phyloP scores from a whole-genome alignment of 805 yeast genomes.

The Zygosaccharomyces bisporus region DNA sequence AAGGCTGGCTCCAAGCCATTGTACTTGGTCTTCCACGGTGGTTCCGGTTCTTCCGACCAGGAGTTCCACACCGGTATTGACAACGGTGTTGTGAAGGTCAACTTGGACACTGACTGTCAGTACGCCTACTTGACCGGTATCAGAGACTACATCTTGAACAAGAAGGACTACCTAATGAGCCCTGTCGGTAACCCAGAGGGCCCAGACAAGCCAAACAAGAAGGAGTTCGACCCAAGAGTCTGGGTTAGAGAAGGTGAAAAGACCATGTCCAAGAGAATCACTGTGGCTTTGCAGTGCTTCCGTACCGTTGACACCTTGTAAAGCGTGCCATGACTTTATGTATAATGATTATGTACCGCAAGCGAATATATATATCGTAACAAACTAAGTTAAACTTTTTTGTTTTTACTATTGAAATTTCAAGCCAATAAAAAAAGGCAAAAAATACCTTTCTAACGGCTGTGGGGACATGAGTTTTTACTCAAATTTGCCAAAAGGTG shows the following conservation, averaged over 20 bases:
- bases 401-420: too few species aligned
- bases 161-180: conserved; percentile 87
- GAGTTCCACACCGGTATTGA: conserved; percentile 90
- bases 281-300: conserved; percentile 82
- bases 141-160: conserved; percentile 92
- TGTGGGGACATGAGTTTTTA: conserved; percentile 32
- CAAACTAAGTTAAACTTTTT: conserved; percentile 4
- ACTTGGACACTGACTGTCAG: conserved; percentile 99
- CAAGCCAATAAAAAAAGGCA: not conserved
- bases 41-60: conserved; percentile 92
- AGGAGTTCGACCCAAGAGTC: conserved; percentile 99
- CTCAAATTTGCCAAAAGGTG: conserved; percentile 29
- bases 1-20: conserved; percentile 59
- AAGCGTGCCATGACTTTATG: conserved; percentile 14
- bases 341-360: conserved; percentile 7
- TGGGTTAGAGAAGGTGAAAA: conserved; percentile 99
- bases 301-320: conserved; percentile 66
- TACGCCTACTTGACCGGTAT: conserved; percentile 95
- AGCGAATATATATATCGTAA: conserved; percentile 3
- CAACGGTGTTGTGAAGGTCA: conserved; percentile 97
- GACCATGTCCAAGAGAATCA: conserved; percentile 87
- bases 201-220: conserved; percentile 98
- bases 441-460: not conserved
- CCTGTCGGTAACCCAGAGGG: conserved; percentile 99
- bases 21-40: conserved; percentile 99